Conservation (phyloP, 257 asterid genomes). For the Lantana camara region DNA sequence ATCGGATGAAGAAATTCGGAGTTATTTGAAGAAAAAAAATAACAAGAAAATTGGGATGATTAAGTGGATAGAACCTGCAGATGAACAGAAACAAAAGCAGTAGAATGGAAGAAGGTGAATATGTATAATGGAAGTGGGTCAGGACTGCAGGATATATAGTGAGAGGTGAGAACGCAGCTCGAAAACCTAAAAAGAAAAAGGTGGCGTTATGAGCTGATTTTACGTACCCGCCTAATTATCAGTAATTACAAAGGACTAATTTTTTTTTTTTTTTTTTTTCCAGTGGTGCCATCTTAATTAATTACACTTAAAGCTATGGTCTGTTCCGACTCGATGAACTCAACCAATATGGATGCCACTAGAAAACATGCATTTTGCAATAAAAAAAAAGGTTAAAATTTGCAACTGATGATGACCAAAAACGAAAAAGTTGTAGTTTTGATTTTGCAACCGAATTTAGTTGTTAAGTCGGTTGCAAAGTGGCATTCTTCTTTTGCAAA, state of each 20-base stretch:
- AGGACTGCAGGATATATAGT: background rate
- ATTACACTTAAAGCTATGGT: background rate
- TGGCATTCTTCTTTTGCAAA: no score
- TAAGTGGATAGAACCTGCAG: background rate
- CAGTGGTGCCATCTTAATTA: constrained; percentile 5
- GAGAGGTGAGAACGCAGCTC: background rate
- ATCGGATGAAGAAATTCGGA: no score
- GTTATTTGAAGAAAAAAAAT: no score
- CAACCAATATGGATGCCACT: no score
- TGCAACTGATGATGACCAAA: no score
- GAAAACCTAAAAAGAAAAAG: background rate
- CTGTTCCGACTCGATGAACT: no score
- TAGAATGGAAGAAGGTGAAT: no score
- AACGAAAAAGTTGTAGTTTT: no score
- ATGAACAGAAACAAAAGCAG: background rate
- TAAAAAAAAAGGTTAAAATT: no score
- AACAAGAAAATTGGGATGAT: background rate
- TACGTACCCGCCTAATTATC: background rate
- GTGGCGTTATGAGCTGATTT: constrained; percentile 16
- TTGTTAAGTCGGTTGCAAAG: no score
- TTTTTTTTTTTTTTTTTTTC: background rate
- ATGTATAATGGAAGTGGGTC: background rate
- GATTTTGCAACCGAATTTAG: no score
- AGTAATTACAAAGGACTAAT: constrained; percentile 1
- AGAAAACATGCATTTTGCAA: no score